phyloP scores from a whole-genome alignment of 345 rosid genomes.

The Theobroma cacao region DNA sequence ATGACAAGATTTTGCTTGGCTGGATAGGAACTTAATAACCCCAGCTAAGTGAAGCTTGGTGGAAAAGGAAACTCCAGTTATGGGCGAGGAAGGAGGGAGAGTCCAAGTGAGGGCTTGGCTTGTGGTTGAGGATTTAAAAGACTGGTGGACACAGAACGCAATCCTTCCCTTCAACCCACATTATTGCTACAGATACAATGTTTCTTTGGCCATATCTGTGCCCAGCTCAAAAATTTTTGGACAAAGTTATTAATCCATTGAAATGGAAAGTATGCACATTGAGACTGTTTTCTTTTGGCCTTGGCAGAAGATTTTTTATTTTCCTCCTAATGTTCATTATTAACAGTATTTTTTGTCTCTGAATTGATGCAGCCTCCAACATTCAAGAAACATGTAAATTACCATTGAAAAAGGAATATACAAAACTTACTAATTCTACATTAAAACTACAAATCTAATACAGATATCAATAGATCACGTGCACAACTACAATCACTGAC shows the following conservation, averaged over 20 bases:
- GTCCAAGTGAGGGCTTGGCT: background rate
- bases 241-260: background rate
- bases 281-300: background rate
- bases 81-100: background rate
- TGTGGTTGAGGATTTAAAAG: background rate
- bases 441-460: background rate
- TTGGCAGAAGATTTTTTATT: background rate
- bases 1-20: background rate
- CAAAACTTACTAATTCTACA: background rate
- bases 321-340: background rate
- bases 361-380: background rate
- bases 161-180: background rate
- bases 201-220: background rate
- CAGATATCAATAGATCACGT: background rate
- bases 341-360: background rate
- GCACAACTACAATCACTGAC: background rate
- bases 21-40: background rate
- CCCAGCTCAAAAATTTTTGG: background rate
- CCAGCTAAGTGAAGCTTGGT: background rate
- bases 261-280: background rate
- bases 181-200: background rate
- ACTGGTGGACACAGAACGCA: background rate
- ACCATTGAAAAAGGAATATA: background rate
- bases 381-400: background rate
- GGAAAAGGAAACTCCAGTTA: background rate